A percentile compares a stretch with the other conserved stretches of the same genome.
Evolutionary conservation across 768 basidiomycete genomes (phyloP).

Genomic region (Leccinum pellstonianum): DNA sequence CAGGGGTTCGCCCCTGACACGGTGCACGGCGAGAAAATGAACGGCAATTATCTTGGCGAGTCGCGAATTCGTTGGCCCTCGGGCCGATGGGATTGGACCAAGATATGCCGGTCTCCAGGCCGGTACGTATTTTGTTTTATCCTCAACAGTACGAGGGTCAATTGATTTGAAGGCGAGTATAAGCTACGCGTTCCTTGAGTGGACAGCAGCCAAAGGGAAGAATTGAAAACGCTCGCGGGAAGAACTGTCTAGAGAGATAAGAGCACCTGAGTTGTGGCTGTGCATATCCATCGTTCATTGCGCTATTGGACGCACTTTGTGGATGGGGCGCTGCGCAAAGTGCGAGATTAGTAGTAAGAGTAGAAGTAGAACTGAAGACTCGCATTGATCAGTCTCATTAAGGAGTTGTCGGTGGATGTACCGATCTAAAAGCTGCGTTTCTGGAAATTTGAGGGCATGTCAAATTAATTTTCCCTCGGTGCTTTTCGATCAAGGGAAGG

Average conservation of each 20-base stretch:
- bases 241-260: conserved; percentile 16
- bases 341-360: background rate
- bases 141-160: background rate
- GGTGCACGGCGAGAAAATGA: conserved; percentile 20
- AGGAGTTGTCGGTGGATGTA: background rate
- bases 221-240: conserved; percentile 23
- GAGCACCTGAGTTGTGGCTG: conserved; percentile 14
- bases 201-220: conserved; percentile 1
- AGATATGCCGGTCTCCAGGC: conserved; percentile 1
- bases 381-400: conserved; percentile 5
- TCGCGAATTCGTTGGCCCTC: conserved; percentile 14
- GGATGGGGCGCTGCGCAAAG: conserved; percentile 12
- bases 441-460: background rate
- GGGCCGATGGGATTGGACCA: conserved; percentile 12
- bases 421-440: background rate
- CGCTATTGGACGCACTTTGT: conserved; percentile 9
- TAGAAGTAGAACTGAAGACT: background rate
- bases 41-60: conserved; percentile 25
- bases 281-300: conserved; percentile 7
- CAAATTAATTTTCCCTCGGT: conserved; percentile 13
- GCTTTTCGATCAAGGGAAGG: conserved; percentile 14
- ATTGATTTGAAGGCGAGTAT: background rate
- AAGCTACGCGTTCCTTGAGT: background rate
- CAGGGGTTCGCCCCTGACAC: conserved; percentile 23
- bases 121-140: background rate